phyloP scores from a whole-genome alignment of 1,284 basidiomycete species.

The Rhodotorula sp. region DNA sequence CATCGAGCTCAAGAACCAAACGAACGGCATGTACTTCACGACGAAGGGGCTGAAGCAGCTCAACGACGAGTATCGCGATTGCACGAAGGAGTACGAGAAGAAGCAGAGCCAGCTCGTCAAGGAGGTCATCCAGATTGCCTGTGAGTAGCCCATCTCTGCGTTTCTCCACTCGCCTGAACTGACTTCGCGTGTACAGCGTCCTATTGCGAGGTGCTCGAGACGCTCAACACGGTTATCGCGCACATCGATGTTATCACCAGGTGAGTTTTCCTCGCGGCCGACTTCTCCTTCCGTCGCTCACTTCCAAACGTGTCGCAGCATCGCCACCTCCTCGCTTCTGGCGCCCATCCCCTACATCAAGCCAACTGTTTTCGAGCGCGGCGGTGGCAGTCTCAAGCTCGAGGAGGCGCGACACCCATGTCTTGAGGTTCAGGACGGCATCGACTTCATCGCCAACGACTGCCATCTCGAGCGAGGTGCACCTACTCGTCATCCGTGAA shows the following conservation, averaged over 20 bases:
- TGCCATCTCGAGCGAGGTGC: conserved; percentile 78
- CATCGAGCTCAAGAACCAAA: conserved; percentile 64
- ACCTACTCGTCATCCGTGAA: background rate
- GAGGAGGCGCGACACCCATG: conserved; percentile 90
- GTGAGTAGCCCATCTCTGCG: conserved; percentile 54
- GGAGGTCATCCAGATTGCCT: conserved; percentile 88
- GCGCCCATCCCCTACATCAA: conserved; percentile 86
- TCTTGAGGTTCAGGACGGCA: conserved; percentile 91
- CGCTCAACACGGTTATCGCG: conserved; percentile 81
- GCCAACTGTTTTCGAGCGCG: conserved; percentile 69
- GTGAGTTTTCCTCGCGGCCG: conserved; percentile 51
- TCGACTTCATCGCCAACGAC: conserved; percentile 94
- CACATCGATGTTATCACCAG: conserved; percentile 88
- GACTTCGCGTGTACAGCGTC: conserved; percentile 48
- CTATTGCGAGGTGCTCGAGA: conserved; percentile 85
- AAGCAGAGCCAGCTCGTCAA: conserved; percentile 83
- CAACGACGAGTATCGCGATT: conserved; percentile 70
- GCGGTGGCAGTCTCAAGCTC: conserved; percentile 72
- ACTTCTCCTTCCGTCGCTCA: background rate
- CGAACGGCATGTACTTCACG: conserved; percentile 89
- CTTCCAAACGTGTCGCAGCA: conserved; percentile 53
- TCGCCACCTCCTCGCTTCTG: conserved; percentile 84
- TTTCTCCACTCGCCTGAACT: background rate
- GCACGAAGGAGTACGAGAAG: conserved; percentile 66
- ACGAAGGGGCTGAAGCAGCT: conserved; percentile 70